Conservation (phyloP, 257 asterid species). For the Paraleonurus japonicus region DNA sequence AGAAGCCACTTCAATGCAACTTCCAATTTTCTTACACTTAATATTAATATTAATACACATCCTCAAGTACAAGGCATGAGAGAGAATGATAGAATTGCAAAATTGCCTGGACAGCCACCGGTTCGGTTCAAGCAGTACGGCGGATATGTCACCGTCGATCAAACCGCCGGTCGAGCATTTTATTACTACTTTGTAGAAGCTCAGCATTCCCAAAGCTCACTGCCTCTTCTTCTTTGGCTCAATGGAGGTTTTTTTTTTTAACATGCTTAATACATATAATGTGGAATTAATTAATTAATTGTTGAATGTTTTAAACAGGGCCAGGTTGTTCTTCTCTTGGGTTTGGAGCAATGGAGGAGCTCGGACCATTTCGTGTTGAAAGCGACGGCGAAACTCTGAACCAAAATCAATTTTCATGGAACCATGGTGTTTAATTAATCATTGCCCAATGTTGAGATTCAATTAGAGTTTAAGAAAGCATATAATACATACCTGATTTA, state of each 20-base stretch:
- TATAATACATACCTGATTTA: neutral
- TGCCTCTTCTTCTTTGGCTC: conserved; percentile 92
- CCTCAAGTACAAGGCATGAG: neutral
- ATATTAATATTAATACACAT: too few relatives aligned
- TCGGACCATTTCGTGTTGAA: conserved; percentile 81
- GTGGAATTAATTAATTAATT: neutral
- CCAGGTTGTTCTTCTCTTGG: conserved; percentile 96
- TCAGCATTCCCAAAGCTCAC: conserved; percentile 25
- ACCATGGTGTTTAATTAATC: conserved; percentile 40
- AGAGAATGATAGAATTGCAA: neutral
- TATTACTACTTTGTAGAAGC: conserved; percentile 75
- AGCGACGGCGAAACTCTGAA: conserved; percentile 85
- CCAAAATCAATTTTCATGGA: conserved; percentile 72
- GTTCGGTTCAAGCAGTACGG: conserved; percentile 67
- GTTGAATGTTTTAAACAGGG: conserved; percentile 44
- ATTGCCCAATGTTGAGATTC: neutral
- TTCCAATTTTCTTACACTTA: neutral
- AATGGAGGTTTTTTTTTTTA: conserved; percentile 62
- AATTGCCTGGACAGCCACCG: conserved; percentile 70
- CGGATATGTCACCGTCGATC: conserved; percentile 67
- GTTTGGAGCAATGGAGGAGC: conserved; percentile 89
- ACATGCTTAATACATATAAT: neutral
- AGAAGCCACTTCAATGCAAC: neutral
- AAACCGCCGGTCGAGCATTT: conserved; percentile 58
- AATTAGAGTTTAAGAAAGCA: neutral